phyloP scores from a whole-genome alignment of 768 basidiomycete genomes.

The Rhodotorula babjevae region DNA sequence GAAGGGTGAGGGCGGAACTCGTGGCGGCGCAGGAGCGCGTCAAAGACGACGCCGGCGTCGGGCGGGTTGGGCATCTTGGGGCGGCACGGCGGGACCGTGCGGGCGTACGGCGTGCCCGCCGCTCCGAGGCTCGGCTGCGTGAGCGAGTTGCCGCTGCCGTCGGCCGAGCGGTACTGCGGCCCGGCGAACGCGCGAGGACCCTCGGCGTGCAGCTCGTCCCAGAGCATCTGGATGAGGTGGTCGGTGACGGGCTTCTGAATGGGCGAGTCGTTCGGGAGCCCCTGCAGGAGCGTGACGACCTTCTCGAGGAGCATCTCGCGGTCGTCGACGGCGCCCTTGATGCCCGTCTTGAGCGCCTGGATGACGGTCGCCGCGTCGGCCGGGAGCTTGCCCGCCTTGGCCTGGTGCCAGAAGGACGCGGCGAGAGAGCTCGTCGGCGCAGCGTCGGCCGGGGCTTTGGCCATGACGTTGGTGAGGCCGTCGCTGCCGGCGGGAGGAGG shows the following conservation, averaged over 20 bases:
- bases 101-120: slow-evolving; percentile 56
- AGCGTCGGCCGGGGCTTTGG: background rate
- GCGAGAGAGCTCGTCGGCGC: background rate
- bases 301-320: slow-evolving; percentile 23
- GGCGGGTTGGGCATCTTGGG: slow-evolving; percentile 50
- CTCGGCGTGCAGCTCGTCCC: slow-evolving; percentile 60
- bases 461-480: background rate
- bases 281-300: slow-evolving; percentile 19
- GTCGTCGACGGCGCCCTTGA: slow-evolving; percentile 20
- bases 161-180: slow-evolving; percentile 58
- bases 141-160: slow-evolving; percentile 73
- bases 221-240: slow-evolving; percentile 17
- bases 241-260: slow-evolving; percentile 10
- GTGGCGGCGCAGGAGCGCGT: slow-evolving; percentile 68
- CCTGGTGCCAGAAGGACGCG: background rate
- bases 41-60: slow-evolving; percentile 61
- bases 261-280: slow-evolving; percentile 18
- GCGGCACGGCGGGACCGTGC: slow-evolving; percentile 19
- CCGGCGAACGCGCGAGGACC: slow-evolving; percentile 26
- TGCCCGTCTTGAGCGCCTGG: background rate
- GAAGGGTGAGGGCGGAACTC: slow-evolving; percentile 56
- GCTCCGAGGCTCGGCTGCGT: slow-evolving; percentile 66
- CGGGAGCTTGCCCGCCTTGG: background rate
- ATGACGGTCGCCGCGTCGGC: background rate
- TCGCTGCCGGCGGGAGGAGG: background rate